Conservation (phyloP, 306 rosid species). For the Bauhinia variegata region DNA sequence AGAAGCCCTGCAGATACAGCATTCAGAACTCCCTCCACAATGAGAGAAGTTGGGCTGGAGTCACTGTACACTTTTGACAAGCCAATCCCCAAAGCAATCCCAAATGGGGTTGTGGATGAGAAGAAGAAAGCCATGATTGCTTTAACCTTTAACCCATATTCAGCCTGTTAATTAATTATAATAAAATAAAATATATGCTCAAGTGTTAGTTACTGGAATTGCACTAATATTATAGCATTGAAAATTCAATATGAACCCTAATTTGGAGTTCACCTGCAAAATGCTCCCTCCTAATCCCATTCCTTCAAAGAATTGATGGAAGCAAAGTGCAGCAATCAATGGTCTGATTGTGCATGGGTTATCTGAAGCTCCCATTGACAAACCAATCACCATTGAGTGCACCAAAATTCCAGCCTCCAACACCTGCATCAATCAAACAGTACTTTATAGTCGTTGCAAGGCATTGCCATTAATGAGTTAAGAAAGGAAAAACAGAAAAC, state of each 20-base stretch:
- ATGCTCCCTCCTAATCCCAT: conserved; percentile 78
- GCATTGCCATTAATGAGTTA: too few species aligned
- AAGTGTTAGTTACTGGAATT: too few species aligned
- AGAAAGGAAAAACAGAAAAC: too few species aligned
- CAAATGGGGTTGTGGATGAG: conserved; percentile 70
- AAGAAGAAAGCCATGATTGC: conserved; percentile 59
- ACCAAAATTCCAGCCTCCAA: conserved; percentile 72
- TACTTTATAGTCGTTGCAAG: too few species aligned
- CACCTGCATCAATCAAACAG: conserved; percentile 42
- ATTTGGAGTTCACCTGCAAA: conserved; percentile 52
- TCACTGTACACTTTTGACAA: conserved; percentile 58
- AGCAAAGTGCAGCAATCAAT: conserved; percentile 71
- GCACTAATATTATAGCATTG: too few species aligned
- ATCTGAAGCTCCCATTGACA: conserved; percentile 72
- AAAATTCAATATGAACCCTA: too few species aligned
- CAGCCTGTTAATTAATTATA: conserved; percentile 55
- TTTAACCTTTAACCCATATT: conserved; percentile 55
- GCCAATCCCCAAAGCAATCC: conserved; percentile 61
- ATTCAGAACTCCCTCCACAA: conserved; percentile 65
- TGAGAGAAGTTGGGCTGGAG: conserved; percentile 52
- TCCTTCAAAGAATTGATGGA: conserved; percentile 81
- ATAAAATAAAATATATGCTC: too few species aligned
- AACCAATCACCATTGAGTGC: conserved; percentile 80
- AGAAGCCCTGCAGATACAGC: conserved; percentile 71
- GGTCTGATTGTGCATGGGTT: conserved; percentile 73